These are phyloP conservation scores for Salix koriyanagi DNA, from an alignment of 345 rosid species.

Conservation along the genomic window DNA sequence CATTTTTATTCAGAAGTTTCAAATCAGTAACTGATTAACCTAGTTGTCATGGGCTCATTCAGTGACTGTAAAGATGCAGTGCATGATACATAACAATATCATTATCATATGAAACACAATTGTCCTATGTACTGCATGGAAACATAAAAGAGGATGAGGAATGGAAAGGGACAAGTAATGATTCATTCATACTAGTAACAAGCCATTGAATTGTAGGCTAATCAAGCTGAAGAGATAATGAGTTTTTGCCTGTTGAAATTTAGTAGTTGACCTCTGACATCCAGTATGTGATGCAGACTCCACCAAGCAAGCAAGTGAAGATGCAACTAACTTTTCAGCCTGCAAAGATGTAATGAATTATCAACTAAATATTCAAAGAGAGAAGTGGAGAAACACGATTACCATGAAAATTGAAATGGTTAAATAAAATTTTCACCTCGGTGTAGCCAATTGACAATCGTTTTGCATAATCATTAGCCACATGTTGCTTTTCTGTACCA, in stretches of 20 bases:
- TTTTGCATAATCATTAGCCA: slow-evolving; percentile 87
- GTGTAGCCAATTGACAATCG: slow-evolving; percentile 77
- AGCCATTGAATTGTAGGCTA: slow-evolving; percentile 1
- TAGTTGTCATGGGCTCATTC: background rate
- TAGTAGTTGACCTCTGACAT: slow-evolving; percentile 32
- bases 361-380: background rate
- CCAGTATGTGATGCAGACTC: slow-evolving; percentile 35
- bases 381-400: background rate
- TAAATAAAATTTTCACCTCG: slow-evolving; percentile 51
- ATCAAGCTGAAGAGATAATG: slow-evolving; percentile 6
- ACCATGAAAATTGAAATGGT: slow-evolving; percentile 5
- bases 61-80: background rate
- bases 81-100: background rate
- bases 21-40: background rate
- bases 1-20: background rate
- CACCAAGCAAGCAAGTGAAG: slow-evolving; percentile 69
- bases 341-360: slow-evolving; percentile 25
- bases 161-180: background rate
- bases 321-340: slow-evolving; percentile 81
- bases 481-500: slow-evolving; percentile 92
- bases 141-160: background rate
- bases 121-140: background rate
- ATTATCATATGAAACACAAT: background rate
- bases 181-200: background rate
- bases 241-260: slow-evolving; percentile 70